Evolutionary conservation across 2,329 filamentous ascomycete species (phyloP), one percentile per base, ranked within the genome.

Genomic region (Aspergillus sp.): DNA sequence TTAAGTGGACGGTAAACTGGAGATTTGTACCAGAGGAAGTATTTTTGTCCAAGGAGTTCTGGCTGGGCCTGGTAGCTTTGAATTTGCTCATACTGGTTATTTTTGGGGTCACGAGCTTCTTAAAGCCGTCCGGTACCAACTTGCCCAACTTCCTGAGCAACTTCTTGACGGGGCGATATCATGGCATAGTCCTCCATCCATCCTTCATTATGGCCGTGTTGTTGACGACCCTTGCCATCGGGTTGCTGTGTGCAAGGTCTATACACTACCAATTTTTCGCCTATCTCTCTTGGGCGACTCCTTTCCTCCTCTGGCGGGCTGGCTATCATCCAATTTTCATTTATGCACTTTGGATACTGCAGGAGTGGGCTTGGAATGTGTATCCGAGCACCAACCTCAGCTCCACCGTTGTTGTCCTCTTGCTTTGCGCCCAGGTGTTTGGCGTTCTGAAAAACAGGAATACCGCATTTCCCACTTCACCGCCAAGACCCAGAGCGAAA

Each of bases 1-100:
- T 93, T 81, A 92, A 93, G 76, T 99, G 95, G 95, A 99, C 95
- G 0, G 95, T 99, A 65, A 99, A 99, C 75, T 99, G 95, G 95
- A 87, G 93, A 54, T 98, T 98, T 72, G 77, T 97, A n/a, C 88
- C 90, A 15, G 92, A 97, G 75, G 84, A 90, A 6, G 75, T 79
- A 0, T 99, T 99, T 68, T 82, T 96, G 47, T 89, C 86, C 64
- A 84, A 79, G 59, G 72, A 77, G 2, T 96, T 96, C 70, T 85
- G 91, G 25, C 66, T 88, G 17, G 74, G 77, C 14, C 81, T 97
- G 51, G 80, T 96, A 25, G 80, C 75, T 2, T 70, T 85, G 55
- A 91, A 97, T 71, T 78, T 80, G 25, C 72, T 79, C 8, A 79
- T 92, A n/a, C 81, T 97, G 23, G 66, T 80, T 25, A 71, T 84